Conservation (phyloP, 1,139 yeast genomes). For the Hansenula sp. region DNA sequence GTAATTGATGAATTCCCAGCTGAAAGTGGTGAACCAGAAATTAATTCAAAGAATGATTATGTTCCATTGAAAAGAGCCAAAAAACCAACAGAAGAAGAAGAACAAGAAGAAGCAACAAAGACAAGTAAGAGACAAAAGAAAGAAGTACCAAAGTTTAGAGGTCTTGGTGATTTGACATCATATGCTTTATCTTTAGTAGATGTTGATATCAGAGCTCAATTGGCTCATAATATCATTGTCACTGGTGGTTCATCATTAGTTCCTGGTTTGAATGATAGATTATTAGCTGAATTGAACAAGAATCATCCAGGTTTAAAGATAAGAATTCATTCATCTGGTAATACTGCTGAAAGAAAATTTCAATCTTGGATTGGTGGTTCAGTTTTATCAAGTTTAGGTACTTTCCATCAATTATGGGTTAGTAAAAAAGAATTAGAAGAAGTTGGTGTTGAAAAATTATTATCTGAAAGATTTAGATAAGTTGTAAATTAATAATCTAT, state of each 20-base stretch:
- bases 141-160: conserved; percentile 34
- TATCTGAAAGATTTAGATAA: conserved; percentile 69
- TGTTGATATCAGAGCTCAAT: conserved; percentile 84
- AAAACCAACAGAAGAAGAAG: conserved; percentile 26
- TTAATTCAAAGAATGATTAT: conserved; percentile 44
- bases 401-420: conserved; percentile 97
- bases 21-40: conserved; percentile 25
- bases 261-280: conserved; percentile 84
- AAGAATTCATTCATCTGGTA: conserved; percentile 85
- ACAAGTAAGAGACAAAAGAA: conserved; percentile 14
- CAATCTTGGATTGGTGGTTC: conserved; percentile 97
- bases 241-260: conserved; percentile 87
- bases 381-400: conserved; percentile 86
- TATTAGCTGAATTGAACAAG: conserved; percentile 67
- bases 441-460: conserved; percentile 78
- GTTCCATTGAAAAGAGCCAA: conserved; percentile 62
- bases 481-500: too few relatives aligned
- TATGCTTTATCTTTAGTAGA: conserved; percentile 70
- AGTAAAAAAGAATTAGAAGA: conserved; percentile 88
- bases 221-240: conserved; percentile 87
- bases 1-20: conserved; percentile 21
- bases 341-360: conserved; percentile 73
- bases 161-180: conserved; percentile 66
- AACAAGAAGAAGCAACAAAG: conserved; percentile 16
- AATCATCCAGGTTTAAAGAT: conserved; percentile 89